A percentile compares a stretch with the other conserved stretches of the same genome.
Conservation (phyloP, 2,329 filamentous ascomycete species). For the Colletotrichum horii region DNA sequence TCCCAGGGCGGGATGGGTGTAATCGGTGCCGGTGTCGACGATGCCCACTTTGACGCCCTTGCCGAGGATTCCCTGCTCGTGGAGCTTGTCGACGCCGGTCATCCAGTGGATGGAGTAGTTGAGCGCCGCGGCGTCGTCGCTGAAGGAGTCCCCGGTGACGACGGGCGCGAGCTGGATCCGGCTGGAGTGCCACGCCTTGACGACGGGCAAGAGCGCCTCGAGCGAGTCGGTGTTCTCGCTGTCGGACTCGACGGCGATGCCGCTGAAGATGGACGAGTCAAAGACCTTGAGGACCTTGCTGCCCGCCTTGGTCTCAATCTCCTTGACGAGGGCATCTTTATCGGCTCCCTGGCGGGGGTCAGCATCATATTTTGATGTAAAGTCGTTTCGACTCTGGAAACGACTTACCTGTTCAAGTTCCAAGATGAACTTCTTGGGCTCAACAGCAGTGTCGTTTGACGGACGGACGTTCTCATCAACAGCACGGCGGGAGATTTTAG, state of each 20-base stretch:
- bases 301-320: constrained; percentile 6
- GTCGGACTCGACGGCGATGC: constrained; percentile 21
- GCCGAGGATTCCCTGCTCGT: constrained; percentile 40
- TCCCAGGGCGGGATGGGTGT: constrained; percentile 45
- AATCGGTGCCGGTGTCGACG: constrained; percentile 45
- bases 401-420: constrained; percentile 5
- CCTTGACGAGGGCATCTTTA: constrained; percentile 11
- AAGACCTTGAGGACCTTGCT: constrained; percentile 22
- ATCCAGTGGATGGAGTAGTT: constrained; percentile 41
- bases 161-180: constrained; percentile 15
- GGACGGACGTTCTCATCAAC: not conserved
- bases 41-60: constrained; percentile 43
- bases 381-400: not conserved
- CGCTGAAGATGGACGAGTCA: constrained; percentile 34
- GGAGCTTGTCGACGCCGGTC: constrained; percentile 44
- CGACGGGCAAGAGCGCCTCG: constrained; percentile 12
- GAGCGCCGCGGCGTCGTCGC: constrained; percentile 9
- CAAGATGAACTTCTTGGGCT: constrained; percentile 21
- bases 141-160: constrained; percentile 5
- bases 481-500: constrained; percentile 5
- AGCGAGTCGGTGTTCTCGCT: constrained; percentile 23
- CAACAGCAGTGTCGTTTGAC: constrained; percentile 1
- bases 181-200: constrained; percentile 20
- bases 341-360: not conserved
- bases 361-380: not conserved